Evolutionary conservation across 257 asterid species (phyloP), one percentile per base, ranked within the genome.

Genomic region (Solanum pinnatisectum): DNA sequence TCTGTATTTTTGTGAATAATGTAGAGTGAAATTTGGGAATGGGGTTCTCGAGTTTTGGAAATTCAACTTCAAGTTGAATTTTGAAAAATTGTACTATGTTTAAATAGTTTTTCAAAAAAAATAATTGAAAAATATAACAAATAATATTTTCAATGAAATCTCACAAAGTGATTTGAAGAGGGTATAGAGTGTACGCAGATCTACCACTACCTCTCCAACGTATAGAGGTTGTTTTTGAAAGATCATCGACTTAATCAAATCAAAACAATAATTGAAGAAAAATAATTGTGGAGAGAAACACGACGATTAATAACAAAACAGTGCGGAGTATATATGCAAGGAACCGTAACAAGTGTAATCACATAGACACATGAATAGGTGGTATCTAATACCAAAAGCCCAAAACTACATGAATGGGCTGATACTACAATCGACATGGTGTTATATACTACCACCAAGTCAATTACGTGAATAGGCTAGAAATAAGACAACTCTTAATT

Each of bases 191-290:
- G n/a, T 56, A 6, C 10, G n/a, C 0, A 18, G 0, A 18, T 56
- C n/a, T 56, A 56, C 4, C 0, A 56, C 2, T 56, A 56, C 2
- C n/a, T 56, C 0, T 56, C 4, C 0, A 10, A 56, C 23, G 4
- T 18, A 56, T 18, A 56, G 1, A 56, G 65, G 4, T 56, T 18
- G n/a, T 56, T 6, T 56, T 10, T 18, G n/a, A 18, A 52, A 56
- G 10, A 56, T 52, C n/a, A 0, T 52, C 0, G n/a, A 4, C 23
- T 56, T 7, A 56, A 56, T 56, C 65, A 56, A 56, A 56, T 56
- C 65, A 56, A 56, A 56, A 18, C 1, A 56, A 56, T 8, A 56
- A 16, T 52, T 52, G 9, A 18, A 52, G 1, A 52, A 16, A 16
- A 52, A 6, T 52, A 18, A 56, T 56, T 56, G 10, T 6, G n/a